Conservation (phyloP, 371 early-diverging fungal genomes). For the Syncephalastrum contaminatum region DNA sequence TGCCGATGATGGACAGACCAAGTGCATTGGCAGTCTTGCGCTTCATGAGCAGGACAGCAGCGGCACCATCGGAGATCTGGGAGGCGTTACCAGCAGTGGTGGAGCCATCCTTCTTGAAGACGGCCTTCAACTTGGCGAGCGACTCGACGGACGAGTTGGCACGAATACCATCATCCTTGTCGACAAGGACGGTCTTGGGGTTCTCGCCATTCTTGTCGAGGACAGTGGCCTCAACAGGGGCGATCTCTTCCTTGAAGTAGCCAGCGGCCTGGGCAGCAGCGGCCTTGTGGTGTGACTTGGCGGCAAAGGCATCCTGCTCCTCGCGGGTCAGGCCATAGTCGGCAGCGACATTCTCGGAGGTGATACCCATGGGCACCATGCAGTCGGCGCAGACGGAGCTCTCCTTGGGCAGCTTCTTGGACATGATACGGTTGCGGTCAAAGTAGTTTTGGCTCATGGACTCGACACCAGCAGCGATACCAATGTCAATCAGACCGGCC, state of each 20-base stretch:
- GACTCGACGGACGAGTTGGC: conserved; percentile 72
- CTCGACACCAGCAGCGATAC: conserved; percentile 98
- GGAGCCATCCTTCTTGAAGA: conserved; percentile 82
- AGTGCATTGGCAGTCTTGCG: conserved; percentile 88
- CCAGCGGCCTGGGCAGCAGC: conserved; percentile 87
- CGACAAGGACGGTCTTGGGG: conserved; percentile 59
- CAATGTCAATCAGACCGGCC: conserved; percentile 90
- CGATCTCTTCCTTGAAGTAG: conserved; percentile 89
- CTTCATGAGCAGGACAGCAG: conserved; percentile 94
- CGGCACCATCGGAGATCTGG: conserved; percentile 98
- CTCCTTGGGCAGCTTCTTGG: conserved; percentile 67
- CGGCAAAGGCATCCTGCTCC: conserved; percentile 89
- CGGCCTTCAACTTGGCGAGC: conserved; percentile 87
- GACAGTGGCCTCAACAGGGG: conserved; percentile 81
- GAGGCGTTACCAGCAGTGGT: conserved; percentile 98
- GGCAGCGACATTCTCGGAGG: conserved; percentile 95
- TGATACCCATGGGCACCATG: conserved; percentile 86
- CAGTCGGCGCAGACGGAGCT: conserved; percentile 77
- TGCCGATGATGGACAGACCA: conserved; percentile 83
- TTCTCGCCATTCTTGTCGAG: conserved; percentile 73
- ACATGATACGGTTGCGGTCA: conserved; percentile 38
- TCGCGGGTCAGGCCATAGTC: conserved; percentile 81
- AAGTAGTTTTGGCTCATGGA: conserved; percentile 93
- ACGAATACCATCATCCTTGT: conserved; percentile 94
- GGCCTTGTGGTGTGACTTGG: conserved; percentile 78